Evolutionary conservation across 192 early-diverging fungal genomes (phyloP).

Genomic region (Podochytrium sp.): DNA sequence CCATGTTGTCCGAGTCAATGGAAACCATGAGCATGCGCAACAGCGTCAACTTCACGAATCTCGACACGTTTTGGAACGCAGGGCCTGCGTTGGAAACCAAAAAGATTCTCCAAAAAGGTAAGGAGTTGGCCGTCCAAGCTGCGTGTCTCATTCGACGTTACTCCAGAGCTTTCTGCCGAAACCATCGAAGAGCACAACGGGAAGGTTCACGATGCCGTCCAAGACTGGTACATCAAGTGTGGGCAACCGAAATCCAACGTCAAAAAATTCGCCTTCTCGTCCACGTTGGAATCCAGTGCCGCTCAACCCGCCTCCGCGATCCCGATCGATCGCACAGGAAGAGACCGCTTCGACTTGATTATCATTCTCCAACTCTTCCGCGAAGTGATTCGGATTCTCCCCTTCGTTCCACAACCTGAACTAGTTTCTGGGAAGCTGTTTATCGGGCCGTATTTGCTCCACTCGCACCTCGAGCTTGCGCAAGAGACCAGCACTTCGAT

Average conservation of each 20-base stretch:
- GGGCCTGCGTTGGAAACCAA: slow-evolving; percentile 1
- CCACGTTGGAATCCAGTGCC: slow-evolving; percentile 8
- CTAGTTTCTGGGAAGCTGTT: slow-evolving; percentile 49
- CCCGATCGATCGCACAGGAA: slow-evolving; percentile 25
- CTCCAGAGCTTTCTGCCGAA: not conserved
- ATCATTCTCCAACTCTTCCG: slow-evolving; percentile 40
- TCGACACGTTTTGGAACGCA: slow-evolving; percentile 12
- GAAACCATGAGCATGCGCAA: slow-evolving; percentile 30
- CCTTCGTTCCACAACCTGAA: slow-evolving; percentile 49
- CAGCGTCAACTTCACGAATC: slow-evolving; percentile 4
- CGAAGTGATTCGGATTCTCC: slow-evolving; percentile 46
- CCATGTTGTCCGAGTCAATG: slow-evolving; percentile 31
- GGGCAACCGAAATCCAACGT: slow-evolving; percentile 22
- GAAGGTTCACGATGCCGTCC: slow-evolving; percentile 25
- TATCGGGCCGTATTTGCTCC: slow-evolving; percentile 51
- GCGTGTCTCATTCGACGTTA: not conserved
- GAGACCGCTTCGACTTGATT: slow-evolving; percentile 28
- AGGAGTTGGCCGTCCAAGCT: not conserved
- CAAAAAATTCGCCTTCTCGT: slow-evolving; percentile 31
- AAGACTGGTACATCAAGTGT: slow-evolving; percentile 34
- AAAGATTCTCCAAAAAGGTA: slow-evolving; percentile 28
- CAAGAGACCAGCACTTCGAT: slow-evolving; percentile 35
- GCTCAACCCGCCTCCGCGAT: not conserved
- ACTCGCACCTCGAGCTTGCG: slow-evolving; percentile 41
- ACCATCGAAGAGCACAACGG: slow-evolving; percentile 30